A percentile compares a stretch with the other conserved stretches of the same genome.
These are phyloP conservation scores for Tinospora cordifolia DNA, from an alignment of 164 flowering plant species.

Conservation along the genomic window DNA sequence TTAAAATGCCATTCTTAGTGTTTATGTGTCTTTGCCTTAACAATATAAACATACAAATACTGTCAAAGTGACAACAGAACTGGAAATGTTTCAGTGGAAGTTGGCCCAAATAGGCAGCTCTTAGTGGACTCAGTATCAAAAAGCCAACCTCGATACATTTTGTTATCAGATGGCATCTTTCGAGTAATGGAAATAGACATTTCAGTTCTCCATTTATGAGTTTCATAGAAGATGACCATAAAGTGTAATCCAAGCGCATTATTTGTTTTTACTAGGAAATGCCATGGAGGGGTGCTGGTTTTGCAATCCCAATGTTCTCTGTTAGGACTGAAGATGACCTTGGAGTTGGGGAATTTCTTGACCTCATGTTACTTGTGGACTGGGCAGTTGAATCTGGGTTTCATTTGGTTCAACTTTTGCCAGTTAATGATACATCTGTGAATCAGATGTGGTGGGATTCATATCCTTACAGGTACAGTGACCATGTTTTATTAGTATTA, in stretches of 20 bases:
- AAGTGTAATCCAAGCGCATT: not conserved
- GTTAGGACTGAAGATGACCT: conserved; percentile 79
- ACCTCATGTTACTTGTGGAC: conserved; percentile 83
- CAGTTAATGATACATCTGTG: conserved; percentile 96
- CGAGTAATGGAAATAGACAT: conserved; percentile 37
- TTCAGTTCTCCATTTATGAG: not conserved
- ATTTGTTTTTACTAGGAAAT: conserved; percentile 42
- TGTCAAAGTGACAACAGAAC: conserved; percentile 40
- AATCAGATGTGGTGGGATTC: conserved; percentile 99
- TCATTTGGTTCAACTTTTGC: conserved; percentile 93
- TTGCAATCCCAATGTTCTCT: conserved; percentile 92
- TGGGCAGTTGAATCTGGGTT: conserved; percentile 89
- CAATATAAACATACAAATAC: conserved; percentile 57
- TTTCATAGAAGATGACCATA: not conserved
- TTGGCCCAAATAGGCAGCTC: conserved; percentile 56
- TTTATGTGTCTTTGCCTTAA: conserved; percentile 38
- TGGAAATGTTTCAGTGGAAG: conserved; percentile 52
- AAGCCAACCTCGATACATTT: conserved; percentile 40
- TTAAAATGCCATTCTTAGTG: too few relatives aligned
- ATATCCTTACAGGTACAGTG: conserved; percentile 85
- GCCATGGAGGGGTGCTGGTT: conserved; percentile 98
- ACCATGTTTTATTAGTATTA: not conserved
- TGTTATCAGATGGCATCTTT: conserved; percentile 75
- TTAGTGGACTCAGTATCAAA: conserved; percentile 35
- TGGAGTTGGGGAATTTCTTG: conserved; percentile 98